phyloP scores from a whole-genome alignment of 2,329 filamentous ascomycete species.

The Phyllosticta ampelicida region DNA sequence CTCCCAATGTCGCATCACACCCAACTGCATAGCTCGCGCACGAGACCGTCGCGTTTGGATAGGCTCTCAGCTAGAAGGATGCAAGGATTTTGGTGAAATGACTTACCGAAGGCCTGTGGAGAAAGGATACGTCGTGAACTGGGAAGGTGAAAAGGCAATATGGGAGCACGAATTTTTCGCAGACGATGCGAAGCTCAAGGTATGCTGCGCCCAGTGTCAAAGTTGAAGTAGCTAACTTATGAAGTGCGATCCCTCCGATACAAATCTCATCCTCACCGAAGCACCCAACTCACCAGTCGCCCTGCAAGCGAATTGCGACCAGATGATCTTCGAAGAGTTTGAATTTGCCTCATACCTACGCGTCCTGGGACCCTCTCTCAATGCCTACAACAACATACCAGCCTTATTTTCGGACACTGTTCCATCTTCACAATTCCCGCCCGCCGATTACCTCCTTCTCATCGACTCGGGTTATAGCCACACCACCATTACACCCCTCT shows the following conservation, averaged over 20 bases:
- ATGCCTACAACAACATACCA: conserved; percentile 72
- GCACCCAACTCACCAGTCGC: conserved; percentile 71
- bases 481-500: conserved; percentile 78
- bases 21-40: conserved; percentile 75
- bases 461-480: conserved; percentile 90
- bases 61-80: conserved; percentile 64
- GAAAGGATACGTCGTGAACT: conserved; percentile 90
- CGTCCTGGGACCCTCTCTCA: conserved; percentile 60
- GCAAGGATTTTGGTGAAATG: conserved; percentile 82
- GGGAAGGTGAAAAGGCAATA: conserved; percentile 90
- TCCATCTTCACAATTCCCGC: conserved; percentile 32
- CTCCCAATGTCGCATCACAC: conserved; percentile 56
- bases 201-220: conserved; percentile 21
- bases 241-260: conserved; percentile 64
- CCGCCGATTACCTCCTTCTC: conserved; percentile 73
- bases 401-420: conserved; percentile 51
- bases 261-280: conserved; percentile 76
- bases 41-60: conserved; percentile 70
- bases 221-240: conserved; percentile 1
- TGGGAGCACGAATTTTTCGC: conserved; percentile 87
- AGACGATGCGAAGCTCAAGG: conserved; percentile 49
- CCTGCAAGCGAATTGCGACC: conserved; percentile 82
- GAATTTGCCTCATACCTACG: conserved; percentile 81
- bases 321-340: conserved; percentile 96
- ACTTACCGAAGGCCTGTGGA: conserved; percentile 82